phyloP scores from a whole-genome alignment of 345 rosid species.

The Euphorbia peplus region DNA sequence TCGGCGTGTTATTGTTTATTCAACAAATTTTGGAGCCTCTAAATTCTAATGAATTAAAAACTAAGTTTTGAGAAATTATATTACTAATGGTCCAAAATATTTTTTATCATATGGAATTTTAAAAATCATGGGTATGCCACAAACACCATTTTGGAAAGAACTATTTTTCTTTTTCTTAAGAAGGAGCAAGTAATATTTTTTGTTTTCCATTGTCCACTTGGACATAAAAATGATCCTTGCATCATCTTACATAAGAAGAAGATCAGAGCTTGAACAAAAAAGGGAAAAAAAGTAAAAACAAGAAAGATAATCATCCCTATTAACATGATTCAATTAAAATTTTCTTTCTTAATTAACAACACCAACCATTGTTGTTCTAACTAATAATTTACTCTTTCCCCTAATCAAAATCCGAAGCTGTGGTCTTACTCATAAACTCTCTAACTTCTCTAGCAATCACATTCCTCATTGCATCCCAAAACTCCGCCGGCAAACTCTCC shows the following conservation, averaged over 20 bases:
- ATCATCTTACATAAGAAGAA: background rate
- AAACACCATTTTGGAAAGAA: too few species aligned
- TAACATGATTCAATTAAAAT: background rate
- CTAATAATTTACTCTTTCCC: background rate
- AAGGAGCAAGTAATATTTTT: too few species aligned
- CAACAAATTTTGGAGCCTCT: too few species aligned
- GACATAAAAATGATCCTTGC: too few species aligned
- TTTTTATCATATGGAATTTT: too few species aligned
- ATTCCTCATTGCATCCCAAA: constrained; percentile 63
- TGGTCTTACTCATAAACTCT: constrained; percentile 40
- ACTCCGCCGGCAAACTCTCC: constrained; percentile 43
- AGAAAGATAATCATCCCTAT: background rate
- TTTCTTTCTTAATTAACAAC: background rate
- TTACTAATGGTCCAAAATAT: too few species aligned
- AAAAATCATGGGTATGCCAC: too few species aligned
- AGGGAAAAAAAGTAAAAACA: background rate
- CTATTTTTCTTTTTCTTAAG: too few species aligned
- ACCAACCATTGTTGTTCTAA: background rate
- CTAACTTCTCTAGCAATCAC: constrained; percentile 70
- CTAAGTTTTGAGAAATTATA: too few species aligned
- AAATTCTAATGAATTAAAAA: too few species aligned
- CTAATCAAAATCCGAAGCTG: constrained; percentile 30
- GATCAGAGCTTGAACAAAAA: background rate
- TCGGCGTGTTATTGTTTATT: too few species aligned
- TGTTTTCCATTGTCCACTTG: background rate